These are phyloP conservation scores for Talaromyces sp. DNA, from an alignment of 2,329 filamentous ascomycete species.

Conservation along the genomic window DNA sequence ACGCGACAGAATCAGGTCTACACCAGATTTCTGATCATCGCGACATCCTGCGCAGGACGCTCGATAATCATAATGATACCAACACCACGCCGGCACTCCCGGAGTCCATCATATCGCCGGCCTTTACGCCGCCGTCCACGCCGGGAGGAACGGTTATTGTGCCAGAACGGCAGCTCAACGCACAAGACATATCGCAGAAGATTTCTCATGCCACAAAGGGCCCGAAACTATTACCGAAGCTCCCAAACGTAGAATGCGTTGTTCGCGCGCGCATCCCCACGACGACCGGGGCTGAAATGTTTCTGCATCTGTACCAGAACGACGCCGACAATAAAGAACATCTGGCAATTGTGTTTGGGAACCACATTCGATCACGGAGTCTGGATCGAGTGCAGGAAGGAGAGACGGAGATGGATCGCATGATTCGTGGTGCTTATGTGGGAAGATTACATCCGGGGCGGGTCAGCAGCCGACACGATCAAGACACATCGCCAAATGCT, in stretches of 20 bases:
- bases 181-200: slow-evolving; percentile 19
- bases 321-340: slow-evolving; percentile 93
- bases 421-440: slow-evolving; percentile 90
- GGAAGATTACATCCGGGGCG: slow-evolving; percentile 82
- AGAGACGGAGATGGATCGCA: slow-evolving; percentile 56
- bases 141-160: slow-evolving; percentile 34
- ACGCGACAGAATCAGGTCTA: background rate
- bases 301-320: slow-evolving; percentile 89
- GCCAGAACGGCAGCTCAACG: slow-evolving; percentile 12
- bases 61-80: slow-evolving; percentile 12
- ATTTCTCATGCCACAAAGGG: slow-evolving; percentile 39
- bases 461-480: slow-evolving; percentile 63
- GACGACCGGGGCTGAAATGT: slow-evolving; percentile 89
- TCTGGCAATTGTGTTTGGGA: slow-evolving; percentile 92
- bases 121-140: slow-evolving; percentile 43
- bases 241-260: slow-evolving; percentile 86
- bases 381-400: slow-evolving; percentile 42
- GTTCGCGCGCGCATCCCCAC: slow-evolving; percentile 94
- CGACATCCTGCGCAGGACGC: slow-evolving; percentile 15
- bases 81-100: slow-evolving; percentile 41
- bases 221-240: slow-evolving; percentile 65
- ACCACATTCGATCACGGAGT: slow-evolving; percentile 67
- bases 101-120: slow-evolving; percentile 49
- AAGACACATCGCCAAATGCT: slow-evolving; percentile 16
- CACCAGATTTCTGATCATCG: slow-evolving; percentile 14